Evolutionary conservation across 1,139 yeast species (phyloP).

Genomic region (Blastobotrys buckinghamii): DNA sequence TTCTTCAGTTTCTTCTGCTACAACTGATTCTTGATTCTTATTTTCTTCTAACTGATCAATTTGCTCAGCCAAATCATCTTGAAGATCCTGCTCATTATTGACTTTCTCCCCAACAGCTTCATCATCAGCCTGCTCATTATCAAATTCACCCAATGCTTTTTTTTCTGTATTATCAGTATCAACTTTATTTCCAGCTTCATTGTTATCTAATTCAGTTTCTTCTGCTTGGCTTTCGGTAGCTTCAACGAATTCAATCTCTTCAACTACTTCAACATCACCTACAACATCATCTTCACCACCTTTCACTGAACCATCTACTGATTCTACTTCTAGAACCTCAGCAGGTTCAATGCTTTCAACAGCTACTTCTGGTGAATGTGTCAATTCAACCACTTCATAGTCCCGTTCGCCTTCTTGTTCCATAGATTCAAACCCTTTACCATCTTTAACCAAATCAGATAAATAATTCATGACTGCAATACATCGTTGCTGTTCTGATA

Average conservation of each 20-base stretch:
- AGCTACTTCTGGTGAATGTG: background rate
- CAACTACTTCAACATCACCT: slow-evolving; percentile 2
- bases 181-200: background rate
- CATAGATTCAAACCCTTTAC: slow-evolving; percentile 18
- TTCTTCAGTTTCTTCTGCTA: too few relatives aligned
- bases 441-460: slow-evolving; percentile 18
- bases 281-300: background rate
- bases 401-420: background rate
- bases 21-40: too few relatives aligned
- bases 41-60: too few relatives aligned
- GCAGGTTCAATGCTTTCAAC: background rate
- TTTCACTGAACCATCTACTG: background rate
- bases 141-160: too few relatives aligned
- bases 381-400: slow-evolving; percentile 3
- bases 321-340: slow-evolving; percentile 3
- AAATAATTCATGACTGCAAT: slow-evolving; percentile 20
- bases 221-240: too few relatives aligned
- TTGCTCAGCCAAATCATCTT: too few relatives aligned
- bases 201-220: background rate
- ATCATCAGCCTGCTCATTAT: background rate
- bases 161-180: background rate
- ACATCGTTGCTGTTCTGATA: slow-evolving; percentile 19
- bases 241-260: background rate
- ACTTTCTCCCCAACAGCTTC: too few relatives aligned
- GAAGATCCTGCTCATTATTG: too few relatives aligned